Base-by-base conservation (phyloP, 805 yeast genomes). In the Metschnikowia anglica region DNA sequence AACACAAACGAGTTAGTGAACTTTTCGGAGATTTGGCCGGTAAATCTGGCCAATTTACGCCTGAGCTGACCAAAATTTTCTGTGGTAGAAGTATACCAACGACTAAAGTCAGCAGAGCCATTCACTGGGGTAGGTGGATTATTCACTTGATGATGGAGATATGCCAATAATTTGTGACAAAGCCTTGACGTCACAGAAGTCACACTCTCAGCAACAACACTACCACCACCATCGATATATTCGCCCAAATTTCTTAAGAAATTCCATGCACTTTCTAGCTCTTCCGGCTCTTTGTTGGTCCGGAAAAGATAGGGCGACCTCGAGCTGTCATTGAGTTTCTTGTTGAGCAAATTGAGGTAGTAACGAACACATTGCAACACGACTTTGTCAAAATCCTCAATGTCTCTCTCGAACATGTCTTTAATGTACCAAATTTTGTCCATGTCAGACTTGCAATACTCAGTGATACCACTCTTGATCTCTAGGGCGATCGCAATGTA, bases 231-330 rank as follows among this genome's bases (percentile, higher is more conserved):
- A 31, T 85, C 89, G 21, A 93, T 76, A 52, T 76, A 83, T 47
- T 76, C 78, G 11, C 97, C 97, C 26, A 88, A 74, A 53, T 81
- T 81, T 53, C 79, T 85, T 51, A 93, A 69, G 53, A 83, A 81
- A 23, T 76, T 73, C 90, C 96, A 93, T 33, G 86, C 86, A 41
- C 74, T 78, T 55, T 88, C 95, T 37, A 93, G 68, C 57, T 85
- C 89, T 52, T 91, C 99, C 1, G 96, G 90, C 55, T 88, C 97
- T 56, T 88, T 88, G 62, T 87, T 88, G 0, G 95, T 85, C 53
- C 89, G 77, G 66, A 87, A 86, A 11, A 84, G 77, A 30, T 72
- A 70, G 4, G 73, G 70, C 3, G 79, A 73, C 43, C 79, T 76
- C 0, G 89, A 81, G 45, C 89, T 80, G 53, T 88, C 95, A 36